Evolutionary conservation across 73 alveolate species (phyloP).

Genomic region (Paramecium primaurelia): DNA sequence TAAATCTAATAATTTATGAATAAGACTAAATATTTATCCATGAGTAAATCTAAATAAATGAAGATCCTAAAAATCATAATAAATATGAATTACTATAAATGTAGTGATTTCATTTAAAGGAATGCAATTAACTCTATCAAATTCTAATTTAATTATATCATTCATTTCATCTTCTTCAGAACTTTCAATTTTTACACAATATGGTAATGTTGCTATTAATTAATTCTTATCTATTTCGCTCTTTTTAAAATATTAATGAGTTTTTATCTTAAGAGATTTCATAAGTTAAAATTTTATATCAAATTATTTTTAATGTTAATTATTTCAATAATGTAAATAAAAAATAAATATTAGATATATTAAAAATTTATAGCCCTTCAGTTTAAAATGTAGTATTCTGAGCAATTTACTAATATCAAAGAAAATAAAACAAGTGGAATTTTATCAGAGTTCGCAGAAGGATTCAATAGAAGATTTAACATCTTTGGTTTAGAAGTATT

Average conservation of each 20-base stretch:
- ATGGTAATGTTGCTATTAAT: not conserved
- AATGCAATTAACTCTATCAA: not conserved
- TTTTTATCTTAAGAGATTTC: not conserved
- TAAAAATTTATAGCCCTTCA: not conserved
- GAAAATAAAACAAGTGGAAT: not conserved
- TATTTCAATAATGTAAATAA: too few species aligned
- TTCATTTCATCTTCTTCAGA: not conserved
- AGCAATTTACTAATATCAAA: not conserved
- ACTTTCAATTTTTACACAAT: not conserved
- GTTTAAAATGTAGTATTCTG: not conserved
- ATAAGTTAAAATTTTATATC: not conserved
- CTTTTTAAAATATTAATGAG: not conserved
- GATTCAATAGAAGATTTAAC: not conserved
- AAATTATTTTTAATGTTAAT: too few species aligned
- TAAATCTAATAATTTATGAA: not conserved
- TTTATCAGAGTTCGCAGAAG: not conserved
- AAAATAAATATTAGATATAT: too few species aligned
- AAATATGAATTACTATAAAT: not conserved
- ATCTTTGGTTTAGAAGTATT: not conserved
- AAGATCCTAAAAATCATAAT: not conserved
- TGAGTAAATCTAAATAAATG: not conserved
- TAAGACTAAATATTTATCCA: not conserved
- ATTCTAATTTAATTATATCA: not conserved
- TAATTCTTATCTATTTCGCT: not conserved
- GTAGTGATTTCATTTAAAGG: not conserved